Base-by-base conservation (phyloP, 1,284 basidiomycete species). In the Polyporus tsugae region DNA sequence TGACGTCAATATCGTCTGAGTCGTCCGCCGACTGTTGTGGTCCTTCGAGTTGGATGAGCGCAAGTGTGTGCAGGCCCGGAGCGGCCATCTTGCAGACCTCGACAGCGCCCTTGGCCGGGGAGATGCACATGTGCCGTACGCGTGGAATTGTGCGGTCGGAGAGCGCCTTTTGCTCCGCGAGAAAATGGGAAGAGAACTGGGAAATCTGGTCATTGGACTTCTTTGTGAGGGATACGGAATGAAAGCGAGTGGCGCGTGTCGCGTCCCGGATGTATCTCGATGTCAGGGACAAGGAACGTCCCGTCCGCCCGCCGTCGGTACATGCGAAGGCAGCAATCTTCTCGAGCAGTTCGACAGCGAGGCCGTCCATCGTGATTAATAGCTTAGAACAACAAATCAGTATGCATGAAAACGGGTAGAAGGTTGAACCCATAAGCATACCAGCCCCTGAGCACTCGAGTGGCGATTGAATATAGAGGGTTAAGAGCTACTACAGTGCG, bases 251-350 rank as follows among this genome's bases (percentile, higher is more conserved):
- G 22, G 22, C 36, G 57, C 62, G 42, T 17, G 66, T 38, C 2
- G 41, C 36, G 13, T 62, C 62, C 17, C 57, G 62, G 44, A 67
- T 60, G 57, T 58, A 46, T 46, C 19, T 57, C 36, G 57, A 63
- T 44, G 63, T 62, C n/a, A 67, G 46, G 19, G 62, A 60, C 35
- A 67, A 55, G n/a, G 62, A 59, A 57, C 57, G 60, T 36, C 57
- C 66, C 6, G 66, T 67, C 5, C 41, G 60, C 11, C 62, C 62
- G 11, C 62, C 62, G 38, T 67, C 66, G 55, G 62, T 67, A 62
- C 62, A 63, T 29, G 66, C 55, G n/a, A 67, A 63, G 35, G 19
- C 19, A 46, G 46, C 49, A 22, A 67, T 67, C 19, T 63, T 38
- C 44, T 60, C 62, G 7, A 63, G 13, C 10, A 67, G 38, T 39